These are phyloP conservation scores for Mucor plumbeus DNA, from an alignment of 371 early-diverging fungal species.

Conservation along the genomic window DNA sequence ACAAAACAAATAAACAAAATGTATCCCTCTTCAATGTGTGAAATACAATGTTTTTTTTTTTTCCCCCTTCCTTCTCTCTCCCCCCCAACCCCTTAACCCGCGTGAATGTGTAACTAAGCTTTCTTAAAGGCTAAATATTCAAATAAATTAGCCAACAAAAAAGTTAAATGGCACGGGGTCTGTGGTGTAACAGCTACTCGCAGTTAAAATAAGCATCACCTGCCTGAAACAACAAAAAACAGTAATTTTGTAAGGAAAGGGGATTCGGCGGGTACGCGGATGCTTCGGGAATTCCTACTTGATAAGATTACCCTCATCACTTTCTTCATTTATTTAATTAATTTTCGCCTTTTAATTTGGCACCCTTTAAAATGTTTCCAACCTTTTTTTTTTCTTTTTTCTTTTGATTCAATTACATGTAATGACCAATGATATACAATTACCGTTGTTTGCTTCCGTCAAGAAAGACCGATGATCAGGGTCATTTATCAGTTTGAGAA, in stretches of 20 bases:
- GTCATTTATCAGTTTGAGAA: neutral
- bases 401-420: too few species aligned
- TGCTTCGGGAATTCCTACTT: neutral
- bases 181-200: neutral
- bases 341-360: too few species aligned
- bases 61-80: neutral
- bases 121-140: neutral
- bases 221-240: neutral
- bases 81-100: neutral
- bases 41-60: neutral
- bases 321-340: too few species aligned
- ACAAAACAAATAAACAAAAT: conserved; percentile 4
- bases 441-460: neutral
- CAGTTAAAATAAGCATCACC: neutral
- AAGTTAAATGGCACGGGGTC: neutral
- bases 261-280: neutral
- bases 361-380: too few species aligned
- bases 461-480: neutral
- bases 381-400: too few species aligned
- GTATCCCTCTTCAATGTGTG: conserved; percentile 6
- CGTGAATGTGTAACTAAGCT: conserved; percentile 3
- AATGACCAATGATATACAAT: neutral
- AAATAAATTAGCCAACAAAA: neutral
- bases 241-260: neutral
- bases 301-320: neutral